Evolutionary conservation across 2,329 filamentous ascomycete genomes (phyloP).

Genomic region (Teratosphaeria pseudoeucalypti): DNA sequence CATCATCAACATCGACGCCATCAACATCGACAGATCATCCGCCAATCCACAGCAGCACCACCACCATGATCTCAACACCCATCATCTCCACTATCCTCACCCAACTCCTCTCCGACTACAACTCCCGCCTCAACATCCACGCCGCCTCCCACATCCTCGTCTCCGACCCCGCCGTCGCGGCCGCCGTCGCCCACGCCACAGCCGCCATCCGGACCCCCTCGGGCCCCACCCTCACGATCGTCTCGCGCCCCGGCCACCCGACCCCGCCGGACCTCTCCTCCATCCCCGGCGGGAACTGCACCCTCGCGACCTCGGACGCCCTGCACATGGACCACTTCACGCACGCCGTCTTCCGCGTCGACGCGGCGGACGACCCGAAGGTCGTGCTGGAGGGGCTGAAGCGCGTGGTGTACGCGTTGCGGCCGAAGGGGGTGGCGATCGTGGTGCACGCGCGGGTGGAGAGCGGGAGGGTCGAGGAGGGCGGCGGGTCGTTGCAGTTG

Average conservation of each 20-base stretch:
- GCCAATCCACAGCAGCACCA: background rate
- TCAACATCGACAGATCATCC: background rate
- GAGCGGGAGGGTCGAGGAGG: constrained; percentile 5
- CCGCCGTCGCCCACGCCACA: constrained; percentile 10
- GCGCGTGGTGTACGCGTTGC: constrained; percentile 15
- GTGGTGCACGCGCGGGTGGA: constrained; percentile 14
- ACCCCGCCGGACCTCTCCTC: background rate
- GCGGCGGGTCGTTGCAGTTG: constrained; percentile 5
- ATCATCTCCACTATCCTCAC: constrained; percentile 7
- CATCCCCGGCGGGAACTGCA: constrained; percentile 3
- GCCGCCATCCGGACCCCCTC: constrained; percentile 14
- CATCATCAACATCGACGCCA: background rate
- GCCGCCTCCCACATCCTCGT: constrained; percentile 14
- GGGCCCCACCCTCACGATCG: constrained; percentile 16
- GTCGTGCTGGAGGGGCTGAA: constrained; percentile 15
- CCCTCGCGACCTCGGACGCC: constrained; percentile 7
- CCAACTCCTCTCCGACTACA: constrained; percentile 11
- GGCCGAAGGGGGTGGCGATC: constrained; percentile 18
- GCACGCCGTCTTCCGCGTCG: constrained; percentile 16
- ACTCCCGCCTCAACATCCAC: constrained; percentile 11
- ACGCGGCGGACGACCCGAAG: constrained; percentile 13
- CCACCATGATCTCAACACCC: background rate
- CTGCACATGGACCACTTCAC: constrained; percentile 19
- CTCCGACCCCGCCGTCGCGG: constrained; percentile 12
- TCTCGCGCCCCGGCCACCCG: constrained; percentile 5